These are phyloP conservation scores for Rhizopus microsporus DNA, from an alignment of 371 early-diverging fungal species.

Conservation along the genomic window DNA sequence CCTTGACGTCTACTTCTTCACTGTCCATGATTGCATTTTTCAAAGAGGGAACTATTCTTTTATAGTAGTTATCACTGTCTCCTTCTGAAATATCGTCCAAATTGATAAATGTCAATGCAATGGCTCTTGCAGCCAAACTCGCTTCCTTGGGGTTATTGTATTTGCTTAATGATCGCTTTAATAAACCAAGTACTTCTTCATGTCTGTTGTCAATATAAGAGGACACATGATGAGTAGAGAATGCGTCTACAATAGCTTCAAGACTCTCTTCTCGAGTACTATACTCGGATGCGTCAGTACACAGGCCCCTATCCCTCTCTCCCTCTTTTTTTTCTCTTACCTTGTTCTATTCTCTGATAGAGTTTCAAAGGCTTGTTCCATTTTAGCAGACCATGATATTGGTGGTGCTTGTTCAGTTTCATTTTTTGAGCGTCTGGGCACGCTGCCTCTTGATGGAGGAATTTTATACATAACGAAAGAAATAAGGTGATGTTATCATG, in stretches of 20 bases:
- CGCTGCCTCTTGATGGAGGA: slow-evolving; percentile 1
- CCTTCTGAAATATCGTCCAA: slow-evolving; percentile 54
- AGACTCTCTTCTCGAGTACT: slow-evolving; percentile 44
- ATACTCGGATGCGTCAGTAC: background rate
- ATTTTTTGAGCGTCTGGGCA: background rate
- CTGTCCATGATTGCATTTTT: slow-evolving; percentile 51
- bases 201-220: slow-evolving; percentile 31
- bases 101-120: slow-evolving; percentile 67
- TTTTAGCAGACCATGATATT: slow-evolving; percentile 26
- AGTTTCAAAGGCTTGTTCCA: slow-evolving; percentile 43
- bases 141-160: slow-evolving; percentile 58
- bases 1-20: slow-evolving; percentile 46
- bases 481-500: background rate
- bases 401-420: background rate
- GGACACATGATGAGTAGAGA: slow-evolving; percentile 36
- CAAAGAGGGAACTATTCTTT: slow-evolving; percentile 50
- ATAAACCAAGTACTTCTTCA: slow-evolving; percentile 51
- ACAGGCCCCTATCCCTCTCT: background rate
- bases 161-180: slow-evolving; percentile 59
- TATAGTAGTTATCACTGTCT: slow-evolving; percentile 62
- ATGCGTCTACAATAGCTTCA: slow-evolving; percentile 19
- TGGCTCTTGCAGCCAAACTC: slow-evolving; percentile 61
- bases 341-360: slow-evolving; percentile 38
- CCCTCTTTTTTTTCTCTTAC: slow-evolving; percentile 19
- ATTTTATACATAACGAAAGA: slow-evolving; percentile 3